phyloP scores from a whole-genome alignment of 2,329 filamentous ascomycete genomes.

The Talaromyces funiculosus region DNA sequence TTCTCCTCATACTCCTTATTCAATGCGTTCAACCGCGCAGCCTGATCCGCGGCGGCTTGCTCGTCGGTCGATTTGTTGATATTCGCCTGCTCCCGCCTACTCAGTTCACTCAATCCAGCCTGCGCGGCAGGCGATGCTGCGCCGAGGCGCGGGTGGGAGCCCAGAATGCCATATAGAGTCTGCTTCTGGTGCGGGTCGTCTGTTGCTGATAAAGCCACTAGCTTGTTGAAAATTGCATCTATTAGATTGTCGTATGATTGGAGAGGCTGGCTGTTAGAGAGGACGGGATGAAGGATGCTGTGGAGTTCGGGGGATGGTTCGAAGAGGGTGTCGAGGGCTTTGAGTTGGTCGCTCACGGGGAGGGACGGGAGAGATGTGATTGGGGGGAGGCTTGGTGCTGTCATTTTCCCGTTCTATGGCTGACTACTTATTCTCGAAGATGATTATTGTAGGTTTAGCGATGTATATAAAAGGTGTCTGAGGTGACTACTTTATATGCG shows the following conservation, averaged over 20 bases:
- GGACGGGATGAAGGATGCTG: constrained; percentile 60
- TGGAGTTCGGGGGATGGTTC: constrained; percentile 75
- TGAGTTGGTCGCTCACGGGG: constrained; percentile 48
- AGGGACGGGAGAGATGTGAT: constrained; percentile 53
- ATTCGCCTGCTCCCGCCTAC: constrained; percentile 73
- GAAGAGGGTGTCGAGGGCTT: constrained; percentile 70
- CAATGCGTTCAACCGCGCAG: constrained; percentile 52
- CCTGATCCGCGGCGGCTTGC: constrained; percentile 48
- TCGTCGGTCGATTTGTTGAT: constrained; percentile 46
- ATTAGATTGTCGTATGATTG: constrained; percentile 65
- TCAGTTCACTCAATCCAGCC: constrained; percentile 65
- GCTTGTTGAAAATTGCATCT: constrained; percentile 56
- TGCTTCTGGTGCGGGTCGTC: constrained; percentile 46
- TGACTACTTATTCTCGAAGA: not conserved
- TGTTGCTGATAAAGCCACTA: constrained; percentile 55
- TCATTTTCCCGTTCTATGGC: not conserved
- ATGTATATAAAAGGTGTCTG: not conserved
- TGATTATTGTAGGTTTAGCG: not conserved
- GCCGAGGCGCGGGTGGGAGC: constrained; percentile 77
- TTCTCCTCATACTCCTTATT: constrained; percentile 74
- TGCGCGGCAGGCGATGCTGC: constrained; percentile 47
- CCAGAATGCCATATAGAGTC: constrained; percentile 66
- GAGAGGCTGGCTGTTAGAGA: constrained; percentile 54
- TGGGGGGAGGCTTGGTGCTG: constrained; percentile 47
- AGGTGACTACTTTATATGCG: not conserved